phyloP scores from a whole-genome alignment of 345 rosid species.

The Hirschfeldia incana region DNA sequence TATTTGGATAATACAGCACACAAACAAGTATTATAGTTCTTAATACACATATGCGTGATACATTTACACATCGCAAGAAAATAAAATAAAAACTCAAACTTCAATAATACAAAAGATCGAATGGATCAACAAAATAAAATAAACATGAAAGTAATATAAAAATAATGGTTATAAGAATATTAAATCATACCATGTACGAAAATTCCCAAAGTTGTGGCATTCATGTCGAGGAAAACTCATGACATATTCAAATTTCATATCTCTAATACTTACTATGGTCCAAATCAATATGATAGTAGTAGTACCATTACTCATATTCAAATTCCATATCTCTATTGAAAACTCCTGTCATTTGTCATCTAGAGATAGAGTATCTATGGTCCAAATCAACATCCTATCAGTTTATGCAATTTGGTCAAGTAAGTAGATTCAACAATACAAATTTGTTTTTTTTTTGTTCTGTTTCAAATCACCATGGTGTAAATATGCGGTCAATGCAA shows the following conservation, averaged over 20 bases:
- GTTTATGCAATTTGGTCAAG: not conserved
- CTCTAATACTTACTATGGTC: not conserved
- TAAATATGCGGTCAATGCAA: not conserved
- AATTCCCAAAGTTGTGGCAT: conserved; percentile 24
- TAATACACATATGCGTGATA: not conserved
- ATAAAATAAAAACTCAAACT: not conserved
- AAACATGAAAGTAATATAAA: not conserved
- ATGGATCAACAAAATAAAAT: not conserved
- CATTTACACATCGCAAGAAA: not conserved
- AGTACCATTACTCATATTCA: not conserved
- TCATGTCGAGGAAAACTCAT: conserved; percentile 26
- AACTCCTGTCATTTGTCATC: not conserved
- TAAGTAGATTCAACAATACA: not conserved
- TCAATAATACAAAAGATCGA: not conserved
- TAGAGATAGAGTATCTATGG: not conserved
- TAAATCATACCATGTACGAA: conserved; percentile 8
- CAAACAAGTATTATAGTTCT: not conserved
- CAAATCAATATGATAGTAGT: not conserved
- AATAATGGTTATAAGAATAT: not conserved
- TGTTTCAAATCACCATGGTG: no score
- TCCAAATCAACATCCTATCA: conserved; percentile 8
- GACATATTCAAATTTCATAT: conserved; percentile 2
- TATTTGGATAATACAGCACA: not conserved
- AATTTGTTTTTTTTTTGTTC: not conserved
- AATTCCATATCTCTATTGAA: not conserved